Conservation (phyloP, 1,139 yeast species). For the Candida anutae region DNA sequence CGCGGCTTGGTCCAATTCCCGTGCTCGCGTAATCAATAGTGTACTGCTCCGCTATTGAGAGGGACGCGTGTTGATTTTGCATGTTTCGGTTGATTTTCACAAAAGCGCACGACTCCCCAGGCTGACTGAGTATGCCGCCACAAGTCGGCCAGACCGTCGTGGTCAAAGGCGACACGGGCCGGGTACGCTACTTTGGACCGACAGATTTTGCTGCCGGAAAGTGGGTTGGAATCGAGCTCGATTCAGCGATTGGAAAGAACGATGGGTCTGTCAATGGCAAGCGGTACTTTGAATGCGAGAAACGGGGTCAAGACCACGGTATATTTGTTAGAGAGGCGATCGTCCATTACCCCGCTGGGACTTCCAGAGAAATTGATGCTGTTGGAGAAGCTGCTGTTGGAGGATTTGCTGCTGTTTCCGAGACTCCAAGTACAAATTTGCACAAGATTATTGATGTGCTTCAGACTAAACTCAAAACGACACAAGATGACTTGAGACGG, state of each 20-base stretch:
- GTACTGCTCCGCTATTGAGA: no score
- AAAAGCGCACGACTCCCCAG: no score
- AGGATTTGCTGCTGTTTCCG: conserved; percentile 1
- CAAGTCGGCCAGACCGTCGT: conserved; percentile 29
- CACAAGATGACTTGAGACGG: conserved; percentile 21
- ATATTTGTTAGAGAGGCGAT: conserved; percentile 44
- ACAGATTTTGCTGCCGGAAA: conserved; percentile 54
- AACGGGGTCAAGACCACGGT: conserved; percentile 41
- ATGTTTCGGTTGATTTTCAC: no score
- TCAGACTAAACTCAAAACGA: conserved; percentile 29
- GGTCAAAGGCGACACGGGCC: conserved; percentile 38
- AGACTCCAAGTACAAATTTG: conserved; percentile 3
- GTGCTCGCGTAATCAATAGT: no score
- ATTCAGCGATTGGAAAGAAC: conserved; percentile 61
- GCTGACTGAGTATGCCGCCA: conserved; percentile 2
- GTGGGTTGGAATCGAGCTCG: conserved; percentile 80
- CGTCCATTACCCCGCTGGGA: conserved; percentile 1
- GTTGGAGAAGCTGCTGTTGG: conserved; percentile 1
- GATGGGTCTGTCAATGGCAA: conserved; percentile 67
- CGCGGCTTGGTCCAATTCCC: no score
- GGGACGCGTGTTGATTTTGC: no score
- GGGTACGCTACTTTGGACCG: conserved; percentile 41
- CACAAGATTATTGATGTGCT: conserved; percentile 36
- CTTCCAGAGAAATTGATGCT: not conserved
- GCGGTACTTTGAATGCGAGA: conserved; percentile 49